These are phyloP conservation scores for Cercospora zeina DNA, from an alignment of 2,329 filamentous ascomycete genomes.

Conservation along the genomic window DNA sequence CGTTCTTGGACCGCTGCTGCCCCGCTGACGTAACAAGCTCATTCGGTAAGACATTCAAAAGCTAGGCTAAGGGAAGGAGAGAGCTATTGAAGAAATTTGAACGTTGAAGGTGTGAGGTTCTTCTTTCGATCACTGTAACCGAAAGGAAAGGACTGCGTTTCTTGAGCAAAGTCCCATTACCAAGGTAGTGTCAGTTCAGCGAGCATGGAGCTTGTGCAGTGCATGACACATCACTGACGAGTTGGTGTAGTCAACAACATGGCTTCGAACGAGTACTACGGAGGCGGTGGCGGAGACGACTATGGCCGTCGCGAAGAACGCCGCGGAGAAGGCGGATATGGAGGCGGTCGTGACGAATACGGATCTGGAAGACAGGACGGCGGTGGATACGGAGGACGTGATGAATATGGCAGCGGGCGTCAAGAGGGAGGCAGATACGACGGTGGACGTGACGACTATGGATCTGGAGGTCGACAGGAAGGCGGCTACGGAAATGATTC, in stretches of 20 bases:
- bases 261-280: constrained; percentile 36
- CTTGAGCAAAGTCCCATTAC: too few relatives aligned
- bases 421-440: constrained; percentile 5
- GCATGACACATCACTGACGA: constrained; percentile 1
- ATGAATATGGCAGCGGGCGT: constrained; percentile 21
- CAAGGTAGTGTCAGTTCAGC: not conserved
- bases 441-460: constrained; percentile 22
- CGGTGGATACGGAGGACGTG: constrained; percentile 17
- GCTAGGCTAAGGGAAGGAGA: too few relatives aligned
- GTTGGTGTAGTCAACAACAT: constrained; percentile 20
- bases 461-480: constrained; percentile 15
- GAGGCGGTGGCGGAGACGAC: constrained; percentile 22
- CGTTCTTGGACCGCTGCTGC: not conserved
- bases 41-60: constrained; percentile 1
- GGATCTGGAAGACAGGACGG: constrained; percentile 21
- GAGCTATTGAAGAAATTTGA: not conserved
- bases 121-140: not conserved
- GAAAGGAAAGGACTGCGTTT: too few relatives aligned
- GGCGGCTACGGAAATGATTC: constrained; percentile 29
- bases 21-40: constrained; percentile 8
- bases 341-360: constrained; percentile 17
- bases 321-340: constrained; percentile 18
- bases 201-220: not conserved
- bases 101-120: not conserved
- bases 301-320: constrained; percentile 26